Base-by-base conservation (phyloP, 768 basidiomycete species). In the Tulasnella sp. region DNA sequence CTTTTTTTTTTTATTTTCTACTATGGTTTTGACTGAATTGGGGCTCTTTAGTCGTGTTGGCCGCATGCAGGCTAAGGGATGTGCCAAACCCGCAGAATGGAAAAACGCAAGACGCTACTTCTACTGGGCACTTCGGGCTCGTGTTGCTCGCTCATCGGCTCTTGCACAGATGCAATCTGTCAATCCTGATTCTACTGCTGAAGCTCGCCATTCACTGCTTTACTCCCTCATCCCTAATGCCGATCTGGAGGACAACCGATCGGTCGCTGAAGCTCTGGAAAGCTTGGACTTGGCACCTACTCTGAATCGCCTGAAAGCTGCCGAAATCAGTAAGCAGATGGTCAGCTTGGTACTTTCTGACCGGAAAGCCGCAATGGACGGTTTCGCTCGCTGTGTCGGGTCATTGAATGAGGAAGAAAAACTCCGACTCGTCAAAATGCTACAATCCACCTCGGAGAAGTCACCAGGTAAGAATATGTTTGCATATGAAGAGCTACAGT, bases 41-140 rank as follows among this genome's bases (percentile, higher is more conserved):
- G 8, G 34, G 55, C n/a, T 37, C 49, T 53, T 52, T 61, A 93
- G 91, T 66, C 88, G 92, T 42, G 75, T 78, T 39, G 91, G 91
- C 42, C 88, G 92, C 41, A 93, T 95, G 91, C 88, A 95, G 67
- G 92, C 92, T 24, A 96, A 96, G 69, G 90, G 88, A 15, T 92
- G 92, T 58, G 92, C 92, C 6, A 83, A 81, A 55, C 73, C 87
- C 16, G 72, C 78, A 25, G 75, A 80, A 40, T 96, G 92, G 92
- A 88, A 85, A 66, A 74, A 85, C 46, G 79, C 91, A 49, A 81
- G 89, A 53, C 77, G 90, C 55, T 74, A 80, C 62, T 92, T 96
- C 75, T 93, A 93, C 69, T 95, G 90, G 91, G 78, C 85, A 37
- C 73, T 88, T 27, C 83, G 92, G 37, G 81, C 82, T n/a, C 80